Conservation (phyloP, 1,284 basidiomycete genomes). For the Sporisorium graminicola region DNA sequence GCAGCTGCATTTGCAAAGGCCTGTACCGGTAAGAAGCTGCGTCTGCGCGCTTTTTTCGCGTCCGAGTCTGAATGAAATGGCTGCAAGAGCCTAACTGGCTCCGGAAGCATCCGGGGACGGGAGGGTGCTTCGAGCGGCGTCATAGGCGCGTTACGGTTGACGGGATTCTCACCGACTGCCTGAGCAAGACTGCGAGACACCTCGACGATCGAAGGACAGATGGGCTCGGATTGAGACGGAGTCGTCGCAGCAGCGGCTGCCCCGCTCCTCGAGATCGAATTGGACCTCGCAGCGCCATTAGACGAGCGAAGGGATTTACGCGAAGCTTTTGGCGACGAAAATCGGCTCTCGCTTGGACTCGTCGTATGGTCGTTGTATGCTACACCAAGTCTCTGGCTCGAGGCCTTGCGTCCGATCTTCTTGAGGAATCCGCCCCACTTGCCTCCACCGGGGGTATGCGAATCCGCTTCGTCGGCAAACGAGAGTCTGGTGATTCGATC, state of each 20-base stretch:
- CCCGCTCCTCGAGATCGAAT: conserved; percentile 16
- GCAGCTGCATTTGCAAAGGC: conserved; percentile 15
- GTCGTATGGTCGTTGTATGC: conserved; percentile 18
- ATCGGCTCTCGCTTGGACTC: conserved; percentile 26
- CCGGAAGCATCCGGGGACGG: conserved; percentile 1
- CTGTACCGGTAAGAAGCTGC: conserved; percentile 46
- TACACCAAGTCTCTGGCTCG: conserved; percentile 31
- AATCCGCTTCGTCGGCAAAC: conserved; percentile 14
- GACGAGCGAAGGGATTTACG: conserved; percentile 35
- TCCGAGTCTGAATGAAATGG: conserved; percentile 17
- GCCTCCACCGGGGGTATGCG: conserved; percentile 15
- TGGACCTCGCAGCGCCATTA: conserved; percentile 9
- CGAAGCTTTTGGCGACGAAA: conserved; percentile 28
- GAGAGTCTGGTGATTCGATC: conserved; percentile 12
- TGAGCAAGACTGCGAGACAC: conserved; percentile 23
- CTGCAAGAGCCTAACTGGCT: conserved; percentile 10
- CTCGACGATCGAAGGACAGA: conserved; percentile 8
- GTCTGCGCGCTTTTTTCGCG: conserved; percentile 34
- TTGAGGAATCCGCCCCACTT: conserved; percentile 54
- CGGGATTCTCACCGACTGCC: conserved; percentile 5
- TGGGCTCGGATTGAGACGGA: conserved; percentile 30
- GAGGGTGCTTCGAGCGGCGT: conserved; percentile 24
- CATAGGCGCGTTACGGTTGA: conserved; percentile 17
- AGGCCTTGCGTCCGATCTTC: conserved; percentile 54
- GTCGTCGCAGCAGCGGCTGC: conserved; percentile 18